A percentile compares a stretch with the other conserved stretches of the same genome.
Evolutionary conservation across 2,329 filamentous ascomycete species (phyloP).

Genomic region (Penicillium sp.): DNA sequence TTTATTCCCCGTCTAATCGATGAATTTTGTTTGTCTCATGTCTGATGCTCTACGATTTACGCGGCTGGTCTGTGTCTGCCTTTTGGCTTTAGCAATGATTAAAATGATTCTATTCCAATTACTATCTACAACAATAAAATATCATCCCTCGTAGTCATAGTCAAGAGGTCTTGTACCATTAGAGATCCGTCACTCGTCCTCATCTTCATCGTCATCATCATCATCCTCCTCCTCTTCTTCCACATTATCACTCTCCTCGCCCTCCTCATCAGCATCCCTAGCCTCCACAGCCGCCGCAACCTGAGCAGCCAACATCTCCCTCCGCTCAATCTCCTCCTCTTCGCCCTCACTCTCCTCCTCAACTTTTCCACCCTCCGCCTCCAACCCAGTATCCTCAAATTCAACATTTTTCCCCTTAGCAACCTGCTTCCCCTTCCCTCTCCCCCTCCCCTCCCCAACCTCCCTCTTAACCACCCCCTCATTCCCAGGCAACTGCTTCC

Average conservation of each 20-base stretch:
- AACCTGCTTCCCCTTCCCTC: conserved; percentile 11
- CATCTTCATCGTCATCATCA: conserved; percentile 16
- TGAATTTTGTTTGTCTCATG: conserved; percentile 9
- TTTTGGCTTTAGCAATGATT: conserved; percentile 6
- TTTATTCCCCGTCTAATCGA: conserved; percentile 10
- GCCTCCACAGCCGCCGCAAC: conserved; percentile 28
- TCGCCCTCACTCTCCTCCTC: conserved; percentile 31
- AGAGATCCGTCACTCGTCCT: not conserved
- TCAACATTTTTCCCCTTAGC: conserved; percentile 22
- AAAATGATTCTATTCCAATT: conserved; percentile 5
- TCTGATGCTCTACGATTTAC: conserved; percentile 17
- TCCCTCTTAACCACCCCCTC: conserved; percentile 5
- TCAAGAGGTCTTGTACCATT: too few relatives aligned
- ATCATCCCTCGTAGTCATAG: not conserved
- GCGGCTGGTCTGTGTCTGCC: not conserved
- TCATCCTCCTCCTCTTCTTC: conserved; percentile 24
- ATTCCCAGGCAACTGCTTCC: conserved; percentile 20
- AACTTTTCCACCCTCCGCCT: conserved; percentile 15
- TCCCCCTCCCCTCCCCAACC: conserved; percentile 4
- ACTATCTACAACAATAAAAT: not conserved
- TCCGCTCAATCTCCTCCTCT: conserved; percentile 33
- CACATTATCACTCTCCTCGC: conserved; percentile 17
- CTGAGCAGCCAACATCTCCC: conserved; percentile 31
- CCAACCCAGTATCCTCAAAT: conserved; percentile 10
- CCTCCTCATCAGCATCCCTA: conserved; percentile 25